These are phyloP conservation scores for Balansia obtecta DNA, from an alignment of 2,329 filamentous ascomycete species.

Conservation along the genomic window DNA sequence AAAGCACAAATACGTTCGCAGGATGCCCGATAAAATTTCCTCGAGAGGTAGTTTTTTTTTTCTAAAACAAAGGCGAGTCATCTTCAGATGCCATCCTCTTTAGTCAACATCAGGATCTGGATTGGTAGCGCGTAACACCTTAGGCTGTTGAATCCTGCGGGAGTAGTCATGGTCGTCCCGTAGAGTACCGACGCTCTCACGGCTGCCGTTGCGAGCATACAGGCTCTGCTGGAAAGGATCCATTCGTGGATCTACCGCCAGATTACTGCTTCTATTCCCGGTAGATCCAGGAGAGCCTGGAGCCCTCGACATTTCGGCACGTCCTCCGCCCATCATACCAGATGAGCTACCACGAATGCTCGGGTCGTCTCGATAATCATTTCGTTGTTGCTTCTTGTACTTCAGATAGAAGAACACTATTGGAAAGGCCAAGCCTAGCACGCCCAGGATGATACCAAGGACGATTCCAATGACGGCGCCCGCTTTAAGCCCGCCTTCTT, in stretches of 20 bases:
- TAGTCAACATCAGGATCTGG: slow-evolving; percentile 34
- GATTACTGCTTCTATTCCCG: slow-evolving; percentile 37
- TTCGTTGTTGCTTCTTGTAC: slow-evolving; percentile 30
- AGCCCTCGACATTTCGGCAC: slow-evolving; percentile 28
- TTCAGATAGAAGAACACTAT: slow-evolving; percentile 32
- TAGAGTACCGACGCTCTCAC: slow-evolving; percentile 50
- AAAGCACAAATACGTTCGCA: not conserved
- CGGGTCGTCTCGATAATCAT: slow-evolving; percentile 30
- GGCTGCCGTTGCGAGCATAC: slow-evolving; percentile 46
- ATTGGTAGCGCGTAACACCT: slow-evolving; percentile 50
- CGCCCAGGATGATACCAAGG: slow-evolving; percentile 34
- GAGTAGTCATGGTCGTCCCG: slow-evolving; percentile 56
- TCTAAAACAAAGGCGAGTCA: no score
- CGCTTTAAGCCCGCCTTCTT: slow-evolving; percentile 23
- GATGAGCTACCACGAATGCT: slow-evolving; percentile 39
- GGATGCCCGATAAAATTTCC: not conserved
- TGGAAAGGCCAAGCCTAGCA: slow-evolving; percentile 25
- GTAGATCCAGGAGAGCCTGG: slow-evolving; percentile 23
- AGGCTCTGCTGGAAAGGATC: slow-evolving; percentile 46
- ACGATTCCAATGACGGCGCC: slow-evolving; percentile 41
- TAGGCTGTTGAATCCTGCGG: slow-evolving; percentile 40
- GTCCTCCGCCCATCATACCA: slow-evolving; percentile 32
- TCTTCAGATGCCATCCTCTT: not conserved
- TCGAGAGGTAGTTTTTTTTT: no score
- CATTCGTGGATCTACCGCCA: slow-evolving; percentile 51